phyloP scores from a whole-genome alignment of 1,139 yeast species.

The Nakaseomyces kungkrabaensis region DNA sequence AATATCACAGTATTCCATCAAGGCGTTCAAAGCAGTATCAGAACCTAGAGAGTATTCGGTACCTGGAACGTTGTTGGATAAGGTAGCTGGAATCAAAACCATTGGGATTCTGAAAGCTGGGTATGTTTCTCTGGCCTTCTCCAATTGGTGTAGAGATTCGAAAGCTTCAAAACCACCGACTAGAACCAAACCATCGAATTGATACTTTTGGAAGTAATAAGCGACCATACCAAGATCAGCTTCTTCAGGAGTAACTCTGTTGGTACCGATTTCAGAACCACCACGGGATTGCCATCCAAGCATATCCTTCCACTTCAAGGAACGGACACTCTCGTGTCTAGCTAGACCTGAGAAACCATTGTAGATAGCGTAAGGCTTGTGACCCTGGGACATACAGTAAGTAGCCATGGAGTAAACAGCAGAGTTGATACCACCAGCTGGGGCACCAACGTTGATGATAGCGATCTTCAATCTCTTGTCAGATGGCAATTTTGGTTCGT shows the following conservation, averaged over 20 bases:
- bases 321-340: constrained; percentile 65
- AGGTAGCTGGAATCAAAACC: constrained; percentile 89
- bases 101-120: constrained; percentile 91
- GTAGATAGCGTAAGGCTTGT: constrained; percentile 74
- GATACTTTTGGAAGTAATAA: constrained; percentile 75
- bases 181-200: constrained; percentile 74
- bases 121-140: constrained; percentile 58
- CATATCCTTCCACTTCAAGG: constrained; percentile 75
- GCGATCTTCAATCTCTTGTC: constrained; percentile 53
- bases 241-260: constrained; percentile 70
- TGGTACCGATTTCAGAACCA: constrained; percentile 93
- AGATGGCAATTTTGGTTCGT: constrained; percentile 38
- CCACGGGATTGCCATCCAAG: constrained; percentile 87
- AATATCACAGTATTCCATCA: constrained; percentile 88
- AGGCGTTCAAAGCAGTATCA: constrained; percentile 84
- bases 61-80: constrained; percentile 95
- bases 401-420: constrained; percentile 88
- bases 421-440: constrained; percentile 93
- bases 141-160: constrained; percentile 69
- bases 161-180: constrained; percentile 97
- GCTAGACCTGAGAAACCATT: constrained; percentile 91
- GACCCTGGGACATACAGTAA: constrained; percentile 86
- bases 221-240: constrained; percentile 82
- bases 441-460: constrained; percentile 88
- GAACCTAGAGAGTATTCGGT: constrained; percentile 87